Percentiles rank a stretch among this genome's conserved stretches.
These are phyloP conservation scores for Cryphonectria radicalis DNA, from an alignment of 2,329 filamentous ascomycete genomes.

Conservation along the genomic window DNA sequence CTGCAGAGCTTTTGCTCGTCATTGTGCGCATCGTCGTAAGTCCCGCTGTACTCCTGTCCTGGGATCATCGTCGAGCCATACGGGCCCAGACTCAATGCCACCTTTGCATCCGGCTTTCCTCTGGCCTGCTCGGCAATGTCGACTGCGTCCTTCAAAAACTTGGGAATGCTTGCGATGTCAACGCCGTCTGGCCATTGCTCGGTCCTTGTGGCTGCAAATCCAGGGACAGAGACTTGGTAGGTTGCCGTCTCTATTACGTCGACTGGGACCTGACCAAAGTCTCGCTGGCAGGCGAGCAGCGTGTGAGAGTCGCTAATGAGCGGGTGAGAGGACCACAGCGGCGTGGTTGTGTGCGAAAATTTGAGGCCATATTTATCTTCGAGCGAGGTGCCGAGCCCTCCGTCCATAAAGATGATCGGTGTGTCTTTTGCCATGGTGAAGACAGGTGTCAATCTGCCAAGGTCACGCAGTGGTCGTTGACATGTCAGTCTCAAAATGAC, in stretches of 20 bases:
- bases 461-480: not conserved
- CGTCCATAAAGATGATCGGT: slow-evolving; percentile 61
- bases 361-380: slow-evolving; percentile 58
- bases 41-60: slow-evolving; percentile 66
- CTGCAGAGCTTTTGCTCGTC: slow-evolving; percentile 48
- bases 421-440: slow-evolving; percentile 13
- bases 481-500: not conserved
- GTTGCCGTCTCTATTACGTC: slow-evolving; percentile 70
- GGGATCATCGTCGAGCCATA: slow-evolving; percentile 71
- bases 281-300: slow-evolving; percentile 58
- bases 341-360: slow-evolving; percentile 56
- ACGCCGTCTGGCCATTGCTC: slow-evolving; percentile 50
- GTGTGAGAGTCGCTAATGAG: slow-evolving; percentile 58
- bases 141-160: slow-evolving; percentile 50
- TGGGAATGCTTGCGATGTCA: slow-evolving; percentile 42
- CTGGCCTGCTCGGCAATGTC: slow-evolving; percentile 45
- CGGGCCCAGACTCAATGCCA: slow-evolving; percentile 66
- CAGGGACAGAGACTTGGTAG: slow-evolving; percentile 65
- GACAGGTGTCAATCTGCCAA: not conserved
- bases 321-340: slow-evolving; percentile 71
- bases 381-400: slow-evolving; percentile 69
- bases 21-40: slow-evolving; percentile 57
- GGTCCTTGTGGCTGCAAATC: slow-evolving; percentile 56
- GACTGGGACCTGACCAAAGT: slow-evolving; percentile 60
- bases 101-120: slow-evolving; percentile 35